Percentiles rank a stretch among this genome's conserved stretches.
Conservation (phyloP, 768 basidiomycete genomes). For the Lactifluus pinguis region DNA sequence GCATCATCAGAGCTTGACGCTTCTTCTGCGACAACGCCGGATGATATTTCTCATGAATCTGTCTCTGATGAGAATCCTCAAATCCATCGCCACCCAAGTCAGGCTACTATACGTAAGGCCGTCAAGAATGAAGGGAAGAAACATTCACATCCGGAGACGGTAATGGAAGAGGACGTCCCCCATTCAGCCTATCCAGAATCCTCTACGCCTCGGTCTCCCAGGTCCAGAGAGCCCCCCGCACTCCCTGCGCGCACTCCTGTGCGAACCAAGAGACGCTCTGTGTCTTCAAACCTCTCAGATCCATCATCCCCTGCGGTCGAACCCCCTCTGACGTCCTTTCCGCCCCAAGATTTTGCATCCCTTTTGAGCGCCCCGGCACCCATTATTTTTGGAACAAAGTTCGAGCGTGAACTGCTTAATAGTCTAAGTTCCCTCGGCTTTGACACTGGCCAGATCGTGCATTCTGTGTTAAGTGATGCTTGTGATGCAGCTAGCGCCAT, state of each 20-base stretch:
- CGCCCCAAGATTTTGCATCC: slow-evolving; percentile 49
- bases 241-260: slow-evolving; percentile 81
- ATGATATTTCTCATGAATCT: slow-evolving; percentile 28
- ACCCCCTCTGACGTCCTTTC: slow-evolving; percentile 27
- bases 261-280: slow-evolving; percentile 90
- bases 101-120: slow-evolving; percentile 47
- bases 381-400: slow-evolving; percentile 77
- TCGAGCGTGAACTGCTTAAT: slow-evolving; percentile 76
- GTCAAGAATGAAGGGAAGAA: slow-evolving; percentile 23
- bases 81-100: slow-evolving; percentile 46
- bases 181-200: slow-evolving; percentile 19
- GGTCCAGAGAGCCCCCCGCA: slow-evolving; percentile 38
- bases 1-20: slow-evolving; percentile 22
- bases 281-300: slow-evolving; percentile 79
- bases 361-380: slow-evolving; percentile 59
- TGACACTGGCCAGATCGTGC: slow-evolving; percentile 92
- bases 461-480: slow-evolving; percentile 84
- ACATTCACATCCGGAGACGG: slow-evolving; percentile 37
- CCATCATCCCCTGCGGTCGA: slow-evolving; percentile 38
- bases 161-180: slow-evolving; percentile 41
- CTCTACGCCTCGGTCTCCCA: slow-evolving; percentile 24
- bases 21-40: slow-evolving; percentile 52
- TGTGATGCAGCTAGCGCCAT: slow-evolving; percentile 86
- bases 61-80: slow-evolving; percentile 21
- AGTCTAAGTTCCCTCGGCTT: slow-evolving; percentile 69